phyloP scores from a whole-genome alignment of 2,329 filamentous ascomycete genomes.

The Cryphonectria naterciae region DNA sequence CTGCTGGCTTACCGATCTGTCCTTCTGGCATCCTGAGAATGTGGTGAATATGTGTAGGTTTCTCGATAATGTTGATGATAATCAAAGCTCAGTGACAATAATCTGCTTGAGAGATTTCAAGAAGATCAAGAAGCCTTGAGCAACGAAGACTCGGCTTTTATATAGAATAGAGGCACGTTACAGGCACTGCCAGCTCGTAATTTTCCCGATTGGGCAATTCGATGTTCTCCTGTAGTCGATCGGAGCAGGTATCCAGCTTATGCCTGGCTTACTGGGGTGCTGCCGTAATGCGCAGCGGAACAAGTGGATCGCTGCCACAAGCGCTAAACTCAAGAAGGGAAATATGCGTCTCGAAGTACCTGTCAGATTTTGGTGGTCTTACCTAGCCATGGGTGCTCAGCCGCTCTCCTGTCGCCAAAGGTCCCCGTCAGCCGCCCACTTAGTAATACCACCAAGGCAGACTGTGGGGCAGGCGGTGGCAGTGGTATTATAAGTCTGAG shows the following conservation, averaged over 20 bases:
- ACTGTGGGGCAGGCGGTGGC: neutral
- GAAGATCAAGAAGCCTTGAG: neutral
- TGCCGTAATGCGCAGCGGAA: neutral
- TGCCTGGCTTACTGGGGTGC: neutral
- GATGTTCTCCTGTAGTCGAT: neutral
- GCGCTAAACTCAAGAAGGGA: slow-evolving; percentile 6
- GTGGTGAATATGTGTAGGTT: neutral
- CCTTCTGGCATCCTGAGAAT: slow-evolving; percentile 12
- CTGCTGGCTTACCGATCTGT: neutral
- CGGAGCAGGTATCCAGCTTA: neutral
- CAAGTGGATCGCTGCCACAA: neutral
- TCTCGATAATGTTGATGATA: neutral
- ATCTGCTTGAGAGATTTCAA: neutral
- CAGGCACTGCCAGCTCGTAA: too few species aligned
- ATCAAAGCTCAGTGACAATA: neutral
- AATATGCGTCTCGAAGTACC: slow-evolving; percentile 8
- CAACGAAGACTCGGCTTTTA: neutral
- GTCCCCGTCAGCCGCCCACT: neutral
- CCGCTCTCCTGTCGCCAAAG: neutral
- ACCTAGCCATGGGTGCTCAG: neutral
- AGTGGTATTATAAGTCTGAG: neutral
- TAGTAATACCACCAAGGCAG: neutral
- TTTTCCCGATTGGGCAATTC: neutral
- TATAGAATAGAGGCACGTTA: neutral
- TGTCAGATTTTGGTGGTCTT: neutral